A percentile compares a stretch with the other conserved stretches of the same genome.
Evolutionary conservation across 257 asterid species (phyloP).

Genomic region (Gynochthodes officinalis): DNA sequence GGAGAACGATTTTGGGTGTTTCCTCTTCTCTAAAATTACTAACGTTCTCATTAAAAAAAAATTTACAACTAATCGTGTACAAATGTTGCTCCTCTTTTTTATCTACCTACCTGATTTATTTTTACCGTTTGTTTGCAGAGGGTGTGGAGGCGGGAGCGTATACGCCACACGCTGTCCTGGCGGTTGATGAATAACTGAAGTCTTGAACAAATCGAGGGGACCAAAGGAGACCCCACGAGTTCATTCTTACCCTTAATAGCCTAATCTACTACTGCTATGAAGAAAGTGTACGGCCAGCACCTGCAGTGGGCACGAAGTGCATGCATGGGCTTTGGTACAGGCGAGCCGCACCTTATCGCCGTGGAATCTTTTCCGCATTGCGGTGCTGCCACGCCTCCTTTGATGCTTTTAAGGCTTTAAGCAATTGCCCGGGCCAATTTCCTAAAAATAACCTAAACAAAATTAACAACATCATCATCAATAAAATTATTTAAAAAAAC

Average conservation of each 20-base stretch:
- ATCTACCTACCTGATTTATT: too few relatives aligned
- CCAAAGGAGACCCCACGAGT: slow-evolving; percentile 6
- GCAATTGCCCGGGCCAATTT: slow-evolving; percentile 2
- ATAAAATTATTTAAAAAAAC: too few relatives aligned
- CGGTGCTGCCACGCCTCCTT: slow-evolving; percentile 33
- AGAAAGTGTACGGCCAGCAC: slow-evolving; percentile 12
- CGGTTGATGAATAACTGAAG: background rate
- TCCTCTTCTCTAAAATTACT: too few relatives aligned
- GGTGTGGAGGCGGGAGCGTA: background rate
- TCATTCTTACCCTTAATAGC: background rate
- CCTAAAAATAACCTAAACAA: slow-evolving; percentile 11
- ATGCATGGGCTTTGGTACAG: slow-evolving; percentile 18
- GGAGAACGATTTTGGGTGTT: too few relatives aligned
- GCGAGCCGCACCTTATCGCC: slow-evolving; percentile 29
- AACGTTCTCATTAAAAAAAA: too few relatives aligned
- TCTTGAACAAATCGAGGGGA: background rate
- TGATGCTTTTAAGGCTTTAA: slow-evolving; percentile 13
- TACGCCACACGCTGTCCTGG: background rate
- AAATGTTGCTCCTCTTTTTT: too few relatives aligned
- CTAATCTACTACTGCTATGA: background rate
- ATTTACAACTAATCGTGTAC: too few relatives aligned
- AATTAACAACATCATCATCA: background rate
- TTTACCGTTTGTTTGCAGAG: background rate
- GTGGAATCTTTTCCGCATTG: slow-evolving; percentile 22
- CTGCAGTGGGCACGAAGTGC: slow-evolving; percentile 21